Base-by-base conservation (phyloP, 208 protist genomes). In the Porcisia hertigi region DNA sequence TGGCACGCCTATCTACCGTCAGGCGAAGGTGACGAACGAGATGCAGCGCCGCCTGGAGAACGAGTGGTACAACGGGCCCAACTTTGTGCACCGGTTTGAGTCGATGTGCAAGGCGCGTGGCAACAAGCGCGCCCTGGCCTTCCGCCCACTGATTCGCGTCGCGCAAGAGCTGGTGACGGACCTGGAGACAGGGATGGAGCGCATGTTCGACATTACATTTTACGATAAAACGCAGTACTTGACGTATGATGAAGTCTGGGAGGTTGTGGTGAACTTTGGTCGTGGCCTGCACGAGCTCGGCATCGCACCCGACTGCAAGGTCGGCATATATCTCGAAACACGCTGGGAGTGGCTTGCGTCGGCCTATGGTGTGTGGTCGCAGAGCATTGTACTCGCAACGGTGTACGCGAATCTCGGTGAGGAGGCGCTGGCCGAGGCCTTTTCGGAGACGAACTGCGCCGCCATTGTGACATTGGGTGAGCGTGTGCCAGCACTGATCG, bases 371-470 rank as follows among this genome's bases (percentile, higher is more conserved):
- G 72, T 91, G 52, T 96, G 91, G 90, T 84, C 90, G 14, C 88
- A 91, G 54, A 73, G 73, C n/a, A 88, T 94, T 74, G 75, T 94
- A 58, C 84, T 77, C n/a, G 83, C 82, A 14, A 97, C 92, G 20
- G 90, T 94, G 25, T 97, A 98, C 82, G 88, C 94, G 9, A 98
- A 94, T 66, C 83, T 98, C 8, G 92, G 92, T 60, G 77, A 93
- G 30, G 87, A 91, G 39, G 90, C 90, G n/a, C 83, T 97, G 47
- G 57, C 88, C 65, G 91, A 95, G 70, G 94, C 94, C 7, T 79
- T 98, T 11, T 34, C 85, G 65, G 91, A 97, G 78, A 85, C 88
- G 14, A 80, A 87, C 57, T 92, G 91, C 66, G 64, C 45, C 9
- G 90, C 76, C n/a, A 88, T 98, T 30, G 70, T 96, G 16, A 91